These are phyloP conservation scores for Orychophragmus violaceus DNA, from an alignment of 345 rosid species.

Conservation along the genomic window DNA sequence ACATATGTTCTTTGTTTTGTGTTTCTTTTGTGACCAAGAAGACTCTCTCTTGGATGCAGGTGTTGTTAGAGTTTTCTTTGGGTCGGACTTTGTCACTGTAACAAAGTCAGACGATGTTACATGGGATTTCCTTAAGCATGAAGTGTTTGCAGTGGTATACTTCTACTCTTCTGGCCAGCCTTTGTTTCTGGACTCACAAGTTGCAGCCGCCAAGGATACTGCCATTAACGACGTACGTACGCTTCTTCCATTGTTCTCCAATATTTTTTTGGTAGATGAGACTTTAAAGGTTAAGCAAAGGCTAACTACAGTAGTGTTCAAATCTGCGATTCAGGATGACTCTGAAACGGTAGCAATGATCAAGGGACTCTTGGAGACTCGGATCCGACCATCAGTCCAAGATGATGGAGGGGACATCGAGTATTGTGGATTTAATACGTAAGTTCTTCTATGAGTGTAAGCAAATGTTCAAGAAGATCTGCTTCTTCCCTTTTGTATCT, in stretches of 20 bases:
- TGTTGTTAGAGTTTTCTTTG: conserved; percentile 70
- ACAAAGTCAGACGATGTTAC: conserved; percentile 78
- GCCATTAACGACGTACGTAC: conserved; percentile 64
- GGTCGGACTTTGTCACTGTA: conserved; percentile 81
- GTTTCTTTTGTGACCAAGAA: background rate
- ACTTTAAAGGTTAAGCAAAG: background rate
- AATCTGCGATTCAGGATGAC: no score
- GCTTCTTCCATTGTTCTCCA: background rate
- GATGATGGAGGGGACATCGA: no score
- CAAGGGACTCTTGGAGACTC: conserved; percentile 90
- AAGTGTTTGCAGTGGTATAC: conserved; percentile 80
- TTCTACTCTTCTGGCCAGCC: conserved; percentile 86
- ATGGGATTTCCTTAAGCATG: conserved; percentile 87
- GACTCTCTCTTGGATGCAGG: conserved; percentile 39
- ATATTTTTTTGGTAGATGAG: background rate
- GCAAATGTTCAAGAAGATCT: no score
- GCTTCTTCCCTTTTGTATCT: no score
- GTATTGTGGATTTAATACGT: no score
- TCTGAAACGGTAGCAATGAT: conserved; percentile 97
- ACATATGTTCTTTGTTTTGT: background rate
- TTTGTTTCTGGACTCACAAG: conserved; percentile 63
- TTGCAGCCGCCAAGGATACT: conserved; percentile 78
- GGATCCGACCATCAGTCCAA: no score
- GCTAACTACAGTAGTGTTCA: background rate
- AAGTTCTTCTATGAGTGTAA: no score